Evolutionary conservation across 495 filamentous ascomycete species (phyloP), one percentile per base, ranked within the genome.

Genomic region (Lepidopterella palustris): DNA sequence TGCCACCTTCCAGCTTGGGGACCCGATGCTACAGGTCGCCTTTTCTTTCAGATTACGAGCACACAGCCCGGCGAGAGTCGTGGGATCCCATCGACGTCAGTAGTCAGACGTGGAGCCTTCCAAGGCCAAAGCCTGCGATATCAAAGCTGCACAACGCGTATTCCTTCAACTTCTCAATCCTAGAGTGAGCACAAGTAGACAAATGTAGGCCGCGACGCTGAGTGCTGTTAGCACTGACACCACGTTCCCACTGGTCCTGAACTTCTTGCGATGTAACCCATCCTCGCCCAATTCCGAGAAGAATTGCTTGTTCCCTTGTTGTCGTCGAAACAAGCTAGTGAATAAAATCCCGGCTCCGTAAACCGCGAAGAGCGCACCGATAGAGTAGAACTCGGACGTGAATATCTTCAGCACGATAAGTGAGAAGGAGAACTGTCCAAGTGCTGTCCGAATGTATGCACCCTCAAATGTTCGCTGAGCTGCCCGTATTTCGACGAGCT

Each of bases 381-480:
- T 92, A 63, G 84, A 80, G 74, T 96, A 97, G 80, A 97, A 96
- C 68, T 96, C 90, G 45, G 83, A 79, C 23, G 90, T 97, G 77
- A 97, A 97, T 72, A 98, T 95, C 75, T 92, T 95, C 52, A 98
- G 83, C 8, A 98, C 87, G 59, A 98, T 84, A 18, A 98, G 84
- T 45, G 92, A 84, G 69, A 98, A 97, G 52, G 85, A 89, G 80
- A 97, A 97, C 72, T 97, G 92, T 2, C 86, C 87, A 29, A 97
- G 84, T 0, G 92, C 89, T 0, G 93, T 98, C 53, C 93, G 90
- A 61, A 96, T 84, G 74, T 98, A 98, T 29, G 93, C 95, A 0
- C 93, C 93, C 77, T 97, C 93, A 64, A 97, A 98, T 15, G 93
- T 98, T 18, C 93, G 82, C 72, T 98, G 93, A 4, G 92, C 87